Evolutionary conservation across 129 eudicot species (phyloP).

Genomic region (Pulicaria dysenterica): DNA sequence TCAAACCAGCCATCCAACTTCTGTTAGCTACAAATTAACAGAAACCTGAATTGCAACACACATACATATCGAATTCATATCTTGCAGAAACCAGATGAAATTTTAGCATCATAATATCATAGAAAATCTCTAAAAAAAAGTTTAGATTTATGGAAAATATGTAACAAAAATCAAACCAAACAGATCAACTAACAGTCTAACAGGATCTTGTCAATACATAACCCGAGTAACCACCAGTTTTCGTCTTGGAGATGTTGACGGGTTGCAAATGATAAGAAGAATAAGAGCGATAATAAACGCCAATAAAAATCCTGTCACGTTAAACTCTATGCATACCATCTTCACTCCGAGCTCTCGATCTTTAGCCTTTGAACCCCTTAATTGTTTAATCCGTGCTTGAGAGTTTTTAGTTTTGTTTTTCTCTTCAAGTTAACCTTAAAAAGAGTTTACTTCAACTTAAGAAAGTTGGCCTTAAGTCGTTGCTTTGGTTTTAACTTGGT

Average conservation of each 20-base stretch:
- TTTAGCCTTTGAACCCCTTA: neutral
- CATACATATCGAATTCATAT: neutral
- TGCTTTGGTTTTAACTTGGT: neutral
- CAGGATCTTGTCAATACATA: neutral
- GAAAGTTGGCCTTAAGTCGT: constrained; percentile 2
- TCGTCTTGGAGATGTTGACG: neutral
- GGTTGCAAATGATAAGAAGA: neutral
- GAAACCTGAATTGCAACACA: neutral
- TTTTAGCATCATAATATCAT: neutral
- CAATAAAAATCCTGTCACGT: neutral
- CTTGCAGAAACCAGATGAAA: neutral
- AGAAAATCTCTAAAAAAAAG: too few relatives aligned
- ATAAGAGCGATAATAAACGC: neutral
- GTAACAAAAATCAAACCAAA: neutral
- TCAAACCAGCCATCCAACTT: too few relatives aligned
- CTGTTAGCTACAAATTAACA: neutral
- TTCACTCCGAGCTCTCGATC: neutral
- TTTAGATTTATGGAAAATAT: too few relatives aligned
- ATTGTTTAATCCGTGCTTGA: neutral
- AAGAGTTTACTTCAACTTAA: neutral
- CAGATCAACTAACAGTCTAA: neutral
- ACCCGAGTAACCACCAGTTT: neutral
- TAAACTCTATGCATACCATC: neutral
- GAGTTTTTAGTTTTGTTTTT: neutral
- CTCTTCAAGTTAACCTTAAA: neutral